Evolutionary conservation across 2,329 filamentous ascomycete genomes (phyloP).

Genomic region (Teratosphaeria viscida): DNA sequence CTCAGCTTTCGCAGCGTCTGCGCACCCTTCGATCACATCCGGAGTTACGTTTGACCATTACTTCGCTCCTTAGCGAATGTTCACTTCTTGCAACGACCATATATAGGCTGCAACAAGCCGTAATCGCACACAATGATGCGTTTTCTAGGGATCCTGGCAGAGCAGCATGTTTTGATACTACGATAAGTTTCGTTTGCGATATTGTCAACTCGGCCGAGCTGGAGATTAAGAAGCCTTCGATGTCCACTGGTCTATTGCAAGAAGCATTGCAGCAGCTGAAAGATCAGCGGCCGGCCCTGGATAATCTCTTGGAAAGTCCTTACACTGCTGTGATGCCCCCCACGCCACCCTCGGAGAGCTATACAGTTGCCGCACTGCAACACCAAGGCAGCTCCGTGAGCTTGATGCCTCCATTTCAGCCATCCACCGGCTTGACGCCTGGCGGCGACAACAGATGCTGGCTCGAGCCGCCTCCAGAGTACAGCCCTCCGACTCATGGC

Average conservation of each 20-base stretch:
- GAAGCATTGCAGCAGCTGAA: conserved; percentile 9
- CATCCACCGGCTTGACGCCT: conserved; percentile 15
- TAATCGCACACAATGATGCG: background rate
- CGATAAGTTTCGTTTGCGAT: conserved; percentile 2
- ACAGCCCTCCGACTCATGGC: conserved; percentile 11
- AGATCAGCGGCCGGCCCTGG: conserved; percentile 12
- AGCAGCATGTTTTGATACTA: conserved; percentile 7
- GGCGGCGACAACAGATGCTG: conserved; percentile 13
- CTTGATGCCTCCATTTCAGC: background rate
- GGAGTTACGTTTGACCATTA: background rate
- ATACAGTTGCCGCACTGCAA: background rate
- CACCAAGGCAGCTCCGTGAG: background rate
- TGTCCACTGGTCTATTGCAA: background rate
- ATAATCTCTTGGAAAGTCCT: conserved; percentile 9
- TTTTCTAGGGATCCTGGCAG: background rate
- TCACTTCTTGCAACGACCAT: conserved; percentile 10
- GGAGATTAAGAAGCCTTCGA: background rate
- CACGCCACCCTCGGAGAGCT: conserved; percentile 9
- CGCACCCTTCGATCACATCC: background rate
- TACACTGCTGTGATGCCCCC: conserved; percentile 3
- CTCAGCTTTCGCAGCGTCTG: conserved; percentile 6
- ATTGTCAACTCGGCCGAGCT: conserved; percentile 1
- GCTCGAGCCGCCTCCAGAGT: conserved; percentile 22
- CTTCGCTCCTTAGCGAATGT: conserved; percentile 10
- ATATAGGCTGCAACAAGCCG: conserved; percentile 13